These are phyloP conservation scores for Tolypocladium pustulatum DNA, from an alignment of 2,329 filamentous ascomycete genomes.

Conservation along the genomic window DNA sequence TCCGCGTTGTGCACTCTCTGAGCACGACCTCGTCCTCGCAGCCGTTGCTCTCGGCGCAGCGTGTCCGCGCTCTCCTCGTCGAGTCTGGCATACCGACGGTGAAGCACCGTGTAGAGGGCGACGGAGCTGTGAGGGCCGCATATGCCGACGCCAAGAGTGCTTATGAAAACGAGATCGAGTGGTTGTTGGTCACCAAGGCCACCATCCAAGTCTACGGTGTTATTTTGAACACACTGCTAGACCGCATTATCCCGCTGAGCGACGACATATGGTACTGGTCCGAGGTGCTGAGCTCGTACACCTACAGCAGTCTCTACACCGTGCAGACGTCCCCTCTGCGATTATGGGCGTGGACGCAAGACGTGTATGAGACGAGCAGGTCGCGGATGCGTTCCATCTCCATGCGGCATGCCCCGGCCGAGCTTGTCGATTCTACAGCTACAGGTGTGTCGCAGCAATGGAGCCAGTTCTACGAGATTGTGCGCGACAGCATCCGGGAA, in stretches of 20 bases:
- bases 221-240: slow-evolving; percentile 64
- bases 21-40: slow-evolving; percentile 58
- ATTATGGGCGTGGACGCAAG: slow-evolving; percentile 60
- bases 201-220: slow-evolving; percentile 83
- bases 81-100: slow-evolving; percentile 46
- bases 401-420: slow-evolving; percentile 15
- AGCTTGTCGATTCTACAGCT: slow-evolving; percentile 23
- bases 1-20: slow-evolving; percentile 58
- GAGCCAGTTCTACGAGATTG: slow-evolving; percentile 69
- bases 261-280: slow-evolving; percentile 97
- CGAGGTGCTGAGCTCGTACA: slow-evolving; percentile 68
- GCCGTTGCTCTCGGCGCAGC: slow-evolving; percentile 47
- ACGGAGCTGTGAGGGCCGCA: slow-evolving; percentile 17
- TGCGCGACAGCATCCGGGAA: slow-evolving; percentile 64
- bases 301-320: slow-evolving; percentile 71
- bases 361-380: slow-evolving; percentile 56
- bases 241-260: slow-evolving; percentile 72
- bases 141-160: slow-evolving; percentile 25
- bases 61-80: slow-evolving; percentile 51
- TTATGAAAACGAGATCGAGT: slow-evolving; percentile 74
- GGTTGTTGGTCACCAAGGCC: slow-evolving; percentile 84
- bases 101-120: slow-evolving; percentile 21
- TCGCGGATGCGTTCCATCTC: slow-evolving; percentile 28
- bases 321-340: slow-evolving; percentile 74
- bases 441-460: slow-evolving; percentile 40